Conservation (phyloP, 2,329 filamentous ascomycete species). For the Colletotrichum tanaceti region DNA sequence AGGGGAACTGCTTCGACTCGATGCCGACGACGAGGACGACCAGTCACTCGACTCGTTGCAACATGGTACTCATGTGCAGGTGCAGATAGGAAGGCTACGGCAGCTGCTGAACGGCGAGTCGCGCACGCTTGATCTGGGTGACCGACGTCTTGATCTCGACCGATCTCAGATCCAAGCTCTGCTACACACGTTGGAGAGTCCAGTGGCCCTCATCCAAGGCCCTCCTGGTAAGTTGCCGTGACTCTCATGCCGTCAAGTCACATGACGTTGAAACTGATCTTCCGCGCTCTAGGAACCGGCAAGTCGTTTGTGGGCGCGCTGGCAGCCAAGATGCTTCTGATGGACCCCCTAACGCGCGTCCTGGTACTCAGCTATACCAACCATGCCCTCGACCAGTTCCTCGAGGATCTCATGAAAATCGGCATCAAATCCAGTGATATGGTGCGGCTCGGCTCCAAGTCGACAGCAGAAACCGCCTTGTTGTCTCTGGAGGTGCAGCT, state of each 20-base stretch:
- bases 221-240: slow-evolving; percentile 68
- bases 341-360: slow-evolving; percentile 62
- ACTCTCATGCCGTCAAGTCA: too few relatives aligned
- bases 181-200: slow-evolving; percentile 61
- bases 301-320: slow-evolving; percentile 80
- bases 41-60: neutral
- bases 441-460: slow-evolving; percentile 73
- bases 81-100: neutral
- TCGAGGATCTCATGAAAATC: slow-evolving; percentile 69
- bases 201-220: slow-evolving; percentile 74
- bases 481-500: slow-evolving; percentile 60
- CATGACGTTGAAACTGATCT: neutral
- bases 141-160: slow-evolving; percentile 42
- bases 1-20: slow-evolving; percentile 59
- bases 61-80: neutral
- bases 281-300: slow-evolving; percentile 68
- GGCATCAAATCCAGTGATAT: slow-evolving; percentile 64
- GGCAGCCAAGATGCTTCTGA: slow-evolving; percentile 66
- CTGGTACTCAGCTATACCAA: slow-evolving; percentile 77
- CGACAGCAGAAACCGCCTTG: slow-evolving; percentile 57
- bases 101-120: neutral
- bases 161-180: slow-evolving; percentile 68
- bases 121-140: slow-evolving; percentile 7
- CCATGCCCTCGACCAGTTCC: slow-evolving; percentile 73
- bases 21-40: neutral